Conservation (phyloP, 1,284 basidiomycete genomes). For the Ustilago shanxiensis region DNA sequence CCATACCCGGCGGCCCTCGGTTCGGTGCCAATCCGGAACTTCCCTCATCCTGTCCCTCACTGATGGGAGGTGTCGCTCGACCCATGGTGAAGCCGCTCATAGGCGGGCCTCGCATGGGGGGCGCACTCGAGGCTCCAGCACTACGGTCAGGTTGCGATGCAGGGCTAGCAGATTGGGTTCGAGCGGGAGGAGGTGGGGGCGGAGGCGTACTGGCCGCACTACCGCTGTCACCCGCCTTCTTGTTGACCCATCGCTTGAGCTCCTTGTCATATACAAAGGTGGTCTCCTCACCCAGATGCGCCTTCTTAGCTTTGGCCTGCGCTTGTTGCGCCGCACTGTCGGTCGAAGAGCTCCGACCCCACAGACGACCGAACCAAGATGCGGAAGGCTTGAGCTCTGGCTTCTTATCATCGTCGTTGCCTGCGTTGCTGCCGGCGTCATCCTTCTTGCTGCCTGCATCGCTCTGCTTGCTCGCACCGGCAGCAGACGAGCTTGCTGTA, state of each 20-base stretch:
- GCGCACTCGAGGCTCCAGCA: slow-evolving; percentile 32
- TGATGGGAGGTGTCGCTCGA: slow-evolving; percentile 50
- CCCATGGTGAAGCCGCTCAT: slow-evolving; percentile 17
- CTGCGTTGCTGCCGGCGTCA: slow-evolving; percentile 2
- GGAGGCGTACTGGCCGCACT: slow-evolving; percentile 49
- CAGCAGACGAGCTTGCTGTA: slow-evolving; percentile 26
- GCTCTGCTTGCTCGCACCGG: slow-evolving; percentile 11
- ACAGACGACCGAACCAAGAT: slow-evolving; percentile 80
- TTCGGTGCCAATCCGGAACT: slow-evolving; percentile 31
- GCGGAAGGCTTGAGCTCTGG: slow-evolving; percentile 60
- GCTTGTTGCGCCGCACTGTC: slow-evolving; percentile 69
- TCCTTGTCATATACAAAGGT: slow-evolving; percentile 95
- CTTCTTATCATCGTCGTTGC: slow-evolving; percentile 29
- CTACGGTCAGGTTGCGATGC: slow-evolving; percentile 50
- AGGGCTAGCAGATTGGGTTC: slow-evolving; percentile 62
- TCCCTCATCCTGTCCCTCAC: slow-evolving; percentile 40
- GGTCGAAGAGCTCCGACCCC: slow-evolving; percentile 63
- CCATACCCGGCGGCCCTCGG: slow-evolving; percentile 29
- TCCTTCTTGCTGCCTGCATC: slow-evolving; percentile 27
- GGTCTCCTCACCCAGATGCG: slow-evolving; percentile 91
- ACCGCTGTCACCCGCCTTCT: slow-evolving; percentile 75
- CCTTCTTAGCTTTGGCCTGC: slow-evolving; percentile 71
- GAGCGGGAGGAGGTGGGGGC: slow-evolving; percentile 62
- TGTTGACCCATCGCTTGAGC: slow-evolving; percentile 95
- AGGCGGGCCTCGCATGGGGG: slow-evolving; percentile 35